These are phyloP conservation scores for Erythrophleum ivorense DNA, from an alignment of 331 rosid genomes.

Conservation along the genomic window DNA sequence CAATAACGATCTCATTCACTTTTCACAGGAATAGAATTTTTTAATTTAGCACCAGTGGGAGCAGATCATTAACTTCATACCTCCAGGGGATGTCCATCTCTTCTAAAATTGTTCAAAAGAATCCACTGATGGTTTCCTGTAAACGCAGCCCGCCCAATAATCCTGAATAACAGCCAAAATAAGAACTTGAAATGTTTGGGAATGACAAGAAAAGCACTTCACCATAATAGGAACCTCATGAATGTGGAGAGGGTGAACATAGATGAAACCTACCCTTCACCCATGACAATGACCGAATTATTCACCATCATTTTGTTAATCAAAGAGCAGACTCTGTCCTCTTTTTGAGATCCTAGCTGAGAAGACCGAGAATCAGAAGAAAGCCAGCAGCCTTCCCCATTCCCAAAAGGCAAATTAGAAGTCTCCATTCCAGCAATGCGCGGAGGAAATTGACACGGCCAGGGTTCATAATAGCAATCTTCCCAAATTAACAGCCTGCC, in stretches of 20 bases:
- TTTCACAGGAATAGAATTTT: not conserved
- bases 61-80: conserved; percentile 47
- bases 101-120: conserved; percentile 57
- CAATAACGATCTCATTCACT: not conserved
- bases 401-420: conserved; percentile 52
- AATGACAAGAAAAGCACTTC: conserved; percentile 22
- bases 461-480: conserved; percentile 75
- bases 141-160: conserved; percentile 91
- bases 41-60: conserved; percentile 2
- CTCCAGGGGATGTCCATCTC: conserved; percentile 70
- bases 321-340: conserved; percentile 58
- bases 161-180: conserved; percentile 51
- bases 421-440: conserved; percentile 48
- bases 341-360: conserved; percentile 48
- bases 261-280: conserved; percentile 80
- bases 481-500: conserved; percentile 90
- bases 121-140: conserved; percentile 84
- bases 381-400: conserved; percentile 69
- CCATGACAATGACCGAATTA: conserved; percentile 65
- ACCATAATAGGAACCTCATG: not conserved
- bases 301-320: conserved; percentile 66
- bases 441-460: conserved; percentile 42
- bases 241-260: conserved; percentile 4
- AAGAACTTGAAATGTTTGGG: conserved; percentile 1
- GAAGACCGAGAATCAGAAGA: conserved; percentile 55